Percentiles rank a stretch among this genome's conserved stretches.
These are phyloP conservation scores for Phanerochaete sordida DNA, from an alignment of 768 basidiomycete species.

Conservation along the genomic window DNA sequence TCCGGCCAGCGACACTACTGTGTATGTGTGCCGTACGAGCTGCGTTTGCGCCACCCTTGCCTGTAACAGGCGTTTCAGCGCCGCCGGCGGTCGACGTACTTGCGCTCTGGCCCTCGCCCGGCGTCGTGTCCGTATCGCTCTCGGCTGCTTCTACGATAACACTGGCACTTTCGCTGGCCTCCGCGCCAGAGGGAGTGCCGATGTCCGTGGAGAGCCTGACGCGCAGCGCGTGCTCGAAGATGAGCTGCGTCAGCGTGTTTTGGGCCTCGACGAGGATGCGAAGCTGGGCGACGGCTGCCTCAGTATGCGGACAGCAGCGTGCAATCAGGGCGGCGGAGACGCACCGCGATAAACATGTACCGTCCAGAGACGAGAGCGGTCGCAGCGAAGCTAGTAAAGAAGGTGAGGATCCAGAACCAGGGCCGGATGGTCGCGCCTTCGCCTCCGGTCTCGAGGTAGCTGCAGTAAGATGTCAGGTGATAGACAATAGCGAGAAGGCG, in stretches of 20 bases:
- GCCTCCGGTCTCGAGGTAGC: constrained; percentile 57
- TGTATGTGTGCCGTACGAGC: not conserved
- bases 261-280: constrained; percentile 37
- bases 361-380: constrained; percentile 46
- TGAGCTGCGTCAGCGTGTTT: constrained; percentile 47
- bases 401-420: constrained; percentile 63
- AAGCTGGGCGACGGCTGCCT: constrained; percentile 20
- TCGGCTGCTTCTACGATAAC: no score
- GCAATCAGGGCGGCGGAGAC: not conserved
- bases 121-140: not conserved
- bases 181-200: not conserved
- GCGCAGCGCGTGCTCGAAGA: constrained; percentile 54
- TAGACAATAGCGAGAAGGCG: no score
- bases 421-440: constrained; percentile 45
- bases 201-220: constrained; percentile 45
- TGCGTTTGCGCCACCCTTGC: not conserved
- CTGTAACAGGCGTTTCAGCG: not conserved
- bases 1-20: constrained; percentile 64
- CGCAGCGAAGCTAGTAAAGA: constrained; percentile 46
- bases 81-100: not conserved
- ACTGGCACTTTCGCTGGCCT: not conserved
- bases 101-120: not conserved
- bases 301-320: constrained; percentile 3
- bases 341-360: constrained; percentile 42
- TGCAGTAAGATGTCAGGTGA: no score